These are phyloP conservation scores for Hanseniaspora sp. DNA, from an alignment of 1,139 yeast species.

Conservation along the genomic window DNA sequence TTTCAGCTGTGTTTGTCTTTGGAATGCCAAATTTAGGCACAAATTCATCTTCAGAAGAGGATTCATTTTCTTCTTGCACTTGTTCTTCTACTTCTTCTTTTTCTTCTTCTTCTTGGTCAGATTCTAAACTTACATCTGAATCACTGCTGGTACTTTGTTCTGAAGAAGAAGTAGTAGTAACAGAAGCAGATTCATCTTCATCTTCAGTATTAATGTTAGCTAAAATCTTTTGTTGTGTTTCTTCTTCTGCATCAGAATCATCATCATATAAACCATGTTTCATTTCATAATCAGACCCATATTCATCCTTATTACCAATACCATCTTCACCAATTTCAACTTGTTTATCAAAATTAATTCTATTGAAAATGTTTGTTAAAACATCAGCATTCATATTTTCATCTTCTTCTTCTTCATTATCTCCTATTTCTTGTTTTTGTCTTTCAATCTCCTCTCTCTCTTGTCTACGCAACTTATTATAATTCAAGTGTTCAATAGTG, in stretches of 20 bases:
- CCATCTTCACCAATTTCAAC: conserved; percentile 37
- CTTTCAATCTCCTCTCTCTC: conserved; percentile 2
- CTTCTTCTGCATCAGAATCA: conserved; percentile 14
- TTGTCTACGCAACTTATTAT: conserved; percentile 19
- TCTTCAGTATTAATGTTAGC: not conserved
- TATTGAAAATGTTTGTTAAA: conserved; percentile 42
- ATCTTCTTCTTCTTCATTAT: conserved; percentile 22
- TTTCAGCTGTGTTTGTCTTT: conserved; percentile 21
- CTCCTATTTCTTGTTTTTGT: conserved; percentile 3
- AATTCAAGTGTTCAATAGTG: conserved; percentile 48
- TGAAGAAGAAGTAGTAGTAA: conserved; percentile 16
- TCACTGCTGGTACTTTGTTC: conserved; percentile 18
- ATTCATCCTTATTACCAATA: conserved; percentile 33
- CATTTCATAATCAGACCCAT: conserved; percentile 42
- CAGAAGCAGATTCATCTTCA: conserved; percentile 7
- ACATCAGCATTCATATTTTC: conserved; percentile 37
- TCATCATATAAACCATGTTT: conserved; percentile 30
- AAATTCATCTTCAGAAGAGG: conserved; percentile 34
- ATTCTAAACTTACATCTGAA: conserved; percentile 8
- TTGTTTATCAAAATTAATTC: conserved; percentile 54
- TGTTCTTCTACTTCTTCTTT: conserved; percentile 18
- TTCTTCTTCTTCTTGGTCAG: conserved; percentile 5
- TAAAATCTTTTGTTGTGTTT: not conserved
- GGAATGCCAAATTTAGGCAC: conserved; percentile 41
- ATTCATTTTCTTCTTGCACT: conserved; percentile 14